phyloP scores from a whole-genome alignment of 2,329 filamentous ascomycete genomes.

The Shiraia sp. region DNA sequence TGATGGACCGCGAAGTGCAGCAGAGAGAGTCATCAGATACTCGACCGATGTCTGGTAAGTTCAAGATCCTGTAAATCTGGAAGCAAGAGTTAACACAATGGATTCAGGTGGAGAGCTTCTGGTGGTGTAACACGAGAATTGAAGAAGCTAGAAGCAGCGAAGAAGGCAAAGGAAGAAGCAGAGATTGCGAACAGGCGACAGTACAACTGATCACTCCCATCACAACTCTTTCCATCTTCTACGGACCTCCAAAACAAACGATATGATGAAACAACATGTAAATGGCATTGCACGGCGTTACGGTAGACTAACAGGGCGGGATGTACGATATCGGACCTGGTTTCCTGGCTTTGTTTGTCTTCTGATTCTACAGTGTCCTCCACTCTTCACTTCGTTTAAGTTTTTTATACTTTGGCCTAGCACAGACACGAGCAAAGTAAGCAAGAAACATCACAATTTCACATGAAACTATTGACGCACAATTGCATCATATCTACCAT shows the following conservation, averaged over 20 bases:
- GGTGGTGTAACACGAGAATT: constrained; percentile 67
- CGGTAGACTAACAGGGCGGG: constrained; percentile 1
- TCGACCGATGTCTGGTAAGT: constrained; percentile 90
- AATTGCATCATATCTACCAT: too few species aligned
- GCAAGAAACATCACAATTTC: too few species aligned
- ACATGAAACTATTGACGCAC: too few species aligned
- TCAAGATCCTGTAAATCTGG: too few species aligned
- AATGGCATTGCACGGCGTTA: constrained; percentile 11
- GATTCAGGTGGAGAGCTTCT: constrained; percentile 87
- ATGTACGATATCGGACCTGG: neutral
- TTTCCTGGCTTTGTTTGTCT: neutral
- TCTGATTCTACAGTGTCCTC: neutral
- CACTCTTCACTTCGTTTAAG: too few species aligned
- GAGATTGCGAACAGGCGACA: constrained; percentile 21
- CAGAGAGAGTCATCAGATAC: constrained; percentile 85
- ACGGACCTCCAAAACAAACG: too few species aligned
- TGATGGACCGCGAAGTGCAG: constrained; percentile 75
- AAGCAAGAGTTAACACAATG: too few species aligned
- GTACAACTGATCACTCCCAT: constrained; percentile 39
- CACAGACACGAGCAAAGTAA: too few species aligned
- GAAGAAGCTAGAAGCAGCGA: constrained; percentile 34
- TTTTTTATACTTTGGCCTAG: too few species aligned
- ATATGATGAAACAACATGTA: neutral
- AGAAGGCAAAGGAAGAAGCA: constrained; percentile 35
- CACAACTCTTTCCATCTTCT: too few species aligned